Conservation (phyloP, 2,329 filamentous ascomycete genomes). For the Talaromyces piceae region DNA sequence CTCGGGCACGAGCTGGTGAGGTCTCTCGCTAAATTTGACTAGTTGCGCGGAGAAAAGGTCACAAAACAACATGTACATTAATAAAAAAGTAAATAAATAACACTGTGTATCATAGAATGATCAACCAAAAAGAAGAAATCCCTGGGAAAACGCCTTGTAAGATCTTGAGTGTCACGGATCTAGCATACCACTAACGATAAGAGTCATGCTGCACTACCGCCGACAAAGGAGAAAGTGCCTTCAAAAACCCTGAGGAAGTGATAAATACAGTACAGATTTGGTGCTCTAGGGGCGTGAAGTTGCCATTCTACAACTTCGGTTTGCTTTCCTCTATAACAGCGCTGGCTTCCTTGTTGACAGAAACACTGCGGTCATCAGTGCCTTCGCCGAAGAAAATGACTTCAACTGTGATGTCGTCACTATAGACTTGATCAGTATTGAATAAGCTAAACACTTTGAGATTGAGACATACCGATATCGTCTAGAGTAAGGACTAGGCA, state of each 20-base stretch:
- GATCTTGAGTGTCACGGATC: background rate
- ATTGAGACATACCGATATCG: slow-evolving; percentile 68
- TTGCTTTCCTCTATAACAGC: slow-evolving; percentile 46
- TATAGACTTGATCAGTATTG: slow-evolving; percentile 38
- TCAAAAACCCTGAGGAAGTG: background rate
- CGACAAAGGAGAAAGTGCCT: background rate
- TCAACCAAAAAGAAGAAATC: background rate
- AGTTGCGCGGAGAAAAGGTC: background rate
- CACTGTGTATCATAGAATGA: background rate
- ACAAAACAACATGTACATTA: background rate
- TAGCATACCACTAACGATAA: background rate
- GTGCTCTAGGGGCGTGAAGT: background rate
- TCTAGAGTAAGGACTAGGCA: slow-evolving; percentile 84
- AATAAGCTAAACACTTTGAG: background rate
- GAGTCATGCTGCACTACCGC: background rate
- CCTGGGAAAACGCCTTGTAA: background rate
- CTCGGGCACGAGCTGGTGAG: too few relatives aligned
- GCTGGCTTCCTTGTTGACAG: slow-evolving; percentile 80
- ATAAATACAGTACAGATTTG: background rate
- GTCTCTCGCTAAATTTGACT: too few relatives aligned
- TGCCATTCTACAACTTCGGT: slow-evolving; percentile 38
- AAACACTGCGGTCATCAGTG: slow-evolving; percentile 66
- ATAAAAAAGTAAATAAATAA: background rate
- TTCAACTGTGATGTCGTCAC: slow-evolving; percentile 92
- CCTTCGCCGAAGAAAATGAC: slow-evolving; percentile 96